Conservation (phyloP, 2,329 filamentous ascomycete genomes). For the Fusarium palustre region DNA sequence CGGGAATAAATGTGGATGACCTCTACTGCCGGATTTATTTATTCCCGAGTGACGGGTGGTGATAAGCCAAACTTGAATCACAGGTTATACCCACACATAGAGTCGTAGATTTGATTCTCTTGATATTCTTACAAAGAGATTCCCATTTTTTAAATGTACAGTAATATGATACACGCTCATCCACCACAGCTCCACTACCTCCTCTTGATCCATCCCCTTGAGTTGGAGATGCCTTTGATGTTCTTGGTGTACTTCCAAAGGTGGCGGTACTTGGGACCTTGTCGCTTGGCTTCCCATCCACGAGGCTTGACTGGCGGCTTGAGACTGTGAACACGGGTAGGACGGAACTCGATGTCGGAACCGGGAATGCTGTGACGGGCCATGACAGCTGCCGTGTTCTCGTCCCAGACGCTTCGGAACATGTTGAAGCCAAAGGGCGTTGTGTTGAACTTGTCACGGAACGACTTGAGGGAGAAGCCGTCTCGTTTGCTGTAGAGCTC, state of each 20-base stretch:
- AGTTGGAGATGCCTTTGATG: conserved; percentile 61
- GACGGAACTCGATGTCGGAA: conserved; percentile 85
- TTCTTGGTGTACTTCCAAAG: conserved; percentile 74
- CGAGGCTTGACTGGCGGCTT: conserved; percentile 71
- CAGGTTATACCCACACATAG: background rate
- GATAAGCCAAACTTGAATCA: background rate
- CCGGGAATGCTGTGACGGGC: conserved; percentile 78
- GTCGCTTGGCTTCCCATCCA: conserved; percentile 75
- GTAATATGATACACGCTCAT: conserved; percentile 43
- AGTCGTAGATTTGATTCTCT: conserved; percentile 17
- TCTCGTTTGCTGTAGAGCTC: conserved; percentile 67
- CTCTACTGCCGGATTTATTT: background rate
- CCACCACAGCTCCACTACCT: conserved; percentile 42
- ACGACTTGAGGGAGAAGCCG: conserved; percentile 79
- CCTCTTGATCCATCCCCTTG: conserved; percentile 57
- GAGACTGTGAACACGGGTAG: conserved; percentile 77
- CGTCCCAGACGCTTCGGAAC: conserved; percentile 92
- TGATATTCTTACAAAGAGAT: conserved; percentile 40
- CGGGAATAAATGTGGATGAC: conserved; percentile 1
- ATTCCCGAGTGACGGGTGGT: background rate
- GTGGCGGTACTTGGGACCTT: conserved; percentile 72
- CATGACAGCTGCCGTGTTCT: conserved; percentile 89
- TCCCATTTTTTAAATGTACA: conserved; percentile 47
- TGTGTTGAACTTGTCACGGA: conserved; percentile 76
- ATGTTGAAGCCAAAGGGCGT: conserved; percentile 84